These are phyloP conservation scores for Trichoderma harzianum DNA, from an alignment of 2,329 filamentous ascomycete species.

Conservation along the genomic window DNA sequence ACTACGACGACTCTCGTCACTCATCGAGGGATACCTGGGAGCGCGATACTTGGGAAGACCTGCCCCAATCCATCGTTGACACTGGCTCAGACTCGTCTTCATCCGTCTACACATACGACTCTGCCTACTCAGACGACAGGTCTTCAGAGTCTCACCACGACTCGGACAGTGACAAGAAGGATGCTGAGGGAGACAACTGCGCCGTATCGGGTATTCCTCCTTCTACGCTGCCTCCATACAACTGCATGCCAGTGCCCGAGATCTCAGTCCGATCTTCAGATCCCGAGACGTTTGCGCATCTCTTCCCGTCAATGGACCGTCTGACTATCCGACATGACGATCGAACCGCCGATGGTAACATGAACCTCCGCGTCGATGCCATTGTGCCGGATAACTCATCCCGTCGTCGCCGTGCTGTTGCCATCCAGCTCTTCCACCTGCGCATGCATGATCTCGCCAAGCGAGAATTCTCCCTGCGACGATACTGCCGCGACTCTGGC, in stretches of 20 bases:
- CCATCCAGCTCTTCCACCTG: constrained; percentile 79
- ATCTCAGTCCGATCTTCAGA: constrained; percentile 67
- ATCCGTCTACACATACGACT: constrained; percentile 78
- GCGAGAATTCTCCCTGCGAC: constrained; percentile 83
- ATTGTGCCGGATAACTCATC: constrained; percentile 60
- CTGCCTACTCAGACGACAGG: constrained; percentile 50
- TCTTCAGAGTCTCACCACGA: constrained; percentile 24
- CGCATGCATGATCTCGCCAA: constrained; percentile 88
- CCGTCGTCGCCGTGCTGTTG: constrained; percentile 36
- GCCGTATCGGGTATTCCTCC: constrained; percentile 43
- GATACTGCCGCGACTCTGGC: constrained; percentile 90
- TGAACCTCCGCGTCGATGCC: constrained; percentile 90
- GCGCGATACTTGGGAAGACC: constrained; percentile 19
- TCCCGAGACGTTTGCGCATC: constrained; percentile 73
- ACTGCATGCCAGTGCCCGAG: constrained; percentile 56
- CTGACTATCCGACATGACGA: constrained; percentile 87
- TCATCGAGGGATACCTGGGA: constrained; percentile 19
- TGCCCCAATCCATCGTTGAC: constrained; percentile 18
- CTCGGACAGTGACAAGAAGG: constrained; percentile 27
- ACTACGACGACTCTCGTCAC: constrained; percentile 14
- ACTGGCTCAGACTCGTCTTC: constrained; percentile 33
- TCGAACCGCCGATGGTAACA: constrained; percentile 85
- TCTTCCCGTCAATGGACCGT: constrained; percentile 82
- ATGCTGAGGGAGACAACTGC: constrained; percentile 21
- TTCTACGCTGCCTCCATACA: constrained; percentile 52